Evolutionary conservation across 2,329 filamentous ascomycete genomes (phyloP), one percentile per base, ranked within the genome.

Genomic region (Hortaea werneckii): DNA sequence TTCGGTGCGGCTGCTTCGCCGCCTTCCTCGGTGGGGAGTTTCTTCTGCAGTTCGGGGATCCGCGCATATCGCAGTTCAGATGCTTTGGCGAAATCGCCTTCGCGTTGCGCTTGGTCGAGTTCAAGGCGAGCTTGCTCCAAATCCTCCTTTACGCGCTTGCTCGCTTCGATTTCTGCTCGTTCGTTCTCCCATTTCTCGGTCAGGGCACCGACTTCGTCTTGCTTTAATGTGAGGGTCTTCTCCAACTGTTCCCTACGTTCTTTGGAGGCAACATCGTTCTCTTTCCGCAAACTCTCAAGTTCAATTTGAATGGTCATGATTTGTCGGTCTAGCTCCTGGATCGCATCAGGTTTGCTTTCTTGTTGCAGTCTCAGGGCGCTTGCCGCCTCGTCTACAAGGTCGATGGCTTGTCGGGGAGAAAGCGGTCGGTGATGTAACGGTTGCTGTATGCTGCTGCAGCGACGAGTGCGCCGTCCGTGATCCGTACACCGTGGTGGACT

Each of bases 271-370:
- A 95, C 75, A 55, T 98, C 92, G 8, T 82, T 94, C 65, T 98
- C 92, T 59, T 96, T 96, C 42, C 90, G 79, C 37, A 98, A 69
- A 50, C 88, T 95, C 63, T 96, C 92, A 1, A 96, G 75, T 64
- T 98, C 90, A 51, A 98, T 96, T 61, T 95, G 90, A 10, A 96
- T 87, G 0, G 90, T 96, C 79, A 95, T 94, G 49, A 96, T 95
- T 59, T 89, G 87, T 50, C 94, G 85, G 58, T 96, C 90, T 1
- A 96, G 78, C 42, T 84, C 80, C 69, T 94, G 87, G 30, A 98
- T 95, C 6, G 90, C 82, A 56, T 96, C 92, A 0, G 92, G 92
- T 58, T 95, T 96, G 57, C 87, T 95, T 65, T 98, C 92, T 66
- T 96, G 92, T 61, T 96, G 90, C 29, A 96, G 69, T 39, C 94